Percentiles rank a stretch among this genome's conserved stretches.
Evolutionary conservation across 1,284 basidiomycete species (phyloP).

Genomic region (Sporisorium graminicola): DNA sequence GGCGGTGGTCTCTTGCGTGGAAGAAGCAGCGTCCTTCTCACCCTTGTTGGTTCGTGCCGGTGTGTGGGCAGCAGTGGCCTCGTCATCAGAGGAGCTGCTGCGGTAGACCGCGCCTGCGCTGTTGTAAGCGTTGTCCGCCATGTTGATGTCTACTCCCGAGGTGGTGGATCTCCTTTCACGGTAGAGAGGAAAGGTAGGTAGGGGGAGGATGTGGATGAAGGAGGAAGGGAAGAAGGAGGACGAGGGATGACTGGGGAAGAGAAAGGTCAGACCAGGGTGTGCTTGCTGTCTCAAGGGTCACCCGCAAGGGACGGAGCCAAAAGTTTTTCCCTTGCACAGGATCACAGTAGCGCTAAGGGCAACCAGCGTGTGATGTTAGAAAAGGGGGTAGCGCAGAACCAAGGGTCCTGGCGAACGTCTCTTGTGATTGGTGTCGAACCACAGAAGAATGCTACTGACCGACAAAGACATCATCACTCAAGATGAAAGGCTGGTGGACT

Average conservation of each 20-base stretch:
- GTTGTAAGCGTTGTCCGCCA: conserved; percentile 21
- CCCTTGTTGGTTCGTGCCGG: not conserved
- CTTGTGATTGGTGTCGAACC: conserved; percentile 1
- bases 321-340: not conserved
- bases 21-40: conserved; percentile 16
- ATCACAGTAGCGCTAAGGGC: not conserved
- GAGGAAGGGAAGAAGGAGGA: not conserved
- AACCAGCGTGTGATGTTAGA: not conserved
- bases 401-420: not conserved
- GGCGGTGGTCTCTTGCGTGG: conserved; percentile 16
- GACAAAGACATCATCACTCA: not conserved
- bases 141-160: not conserved
- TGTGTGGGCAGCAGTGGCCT: conserved; percentile 24
- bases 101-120: conserved; percentile 4
- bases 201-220: not conserved
- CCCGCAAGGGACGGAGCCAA: conserved; percentile 3
- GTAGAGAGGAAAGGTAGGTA: not conserved
- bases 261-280: not conserved
- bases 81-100: conserved; percentile 32
- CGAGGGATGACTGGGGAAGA: not conserved
- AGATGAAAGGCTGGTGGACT: not conserved
- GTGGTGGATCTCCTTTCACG: not conserved
- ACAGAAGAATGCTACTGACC: not conserved
- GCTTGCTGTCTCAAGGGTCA: conserved; percentile 2
- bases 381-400: not conserved